Conservation (phyloP, 2,329 filamentous ascomycete genomes). For the Aspergillus sp. region DNA sequence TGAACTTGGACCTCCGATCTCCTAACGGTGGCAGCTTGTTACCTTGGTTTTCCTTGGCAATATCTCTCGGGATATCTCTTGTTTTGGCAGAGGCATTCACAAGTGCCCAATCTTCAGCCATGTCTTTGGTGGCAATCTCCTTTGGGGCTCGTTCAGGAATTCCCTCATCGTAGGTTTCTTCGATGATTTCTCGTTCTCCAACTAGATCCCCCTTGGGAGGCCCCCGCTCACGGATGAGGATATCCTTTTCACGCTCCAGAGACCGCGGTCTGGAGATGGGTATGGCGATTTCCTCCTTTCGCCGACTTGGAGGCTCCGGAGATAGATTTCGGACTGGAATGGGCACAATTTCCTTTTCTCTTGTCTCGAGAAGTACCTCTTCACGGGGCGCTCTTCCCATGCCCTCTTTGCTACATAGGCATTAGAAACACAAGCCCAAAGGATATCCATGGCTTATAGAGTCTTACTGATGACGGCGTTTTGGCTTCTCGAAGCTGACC, state of each 20-base stretch:
- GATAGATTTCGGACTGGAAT: slow-evolving; percentile 33
- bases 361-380: slow-evolving; percentile 59
- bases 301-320: slow-evolving; percentile 20
- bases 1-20: slow-evolving; percentile 70
- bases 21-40: slow-evolving; percentile 78
- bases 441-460: slow-evolving; percentile 14
- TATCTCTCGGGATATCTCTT: slow-evolving; percentile 71
- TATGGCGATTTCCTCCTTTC: slow-evolving; percentile 22
- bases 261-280: slow-evolving; percentile 29
- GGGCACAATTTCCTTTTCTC: slow-evolving; percentile 44
- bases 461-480: slow-evolving; percentile 52
- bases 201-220: slow-evolving; percentile 6
- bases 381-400: slow-evolving; percentile 59
- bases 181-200: slow-evolving; percentile 49
- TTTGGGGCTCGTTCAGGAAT: slow-evolving; percentile 51
- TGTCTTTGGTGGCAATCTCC: slow-evolving; percentile 57
- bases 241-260: slow-evolving; percentile 27
- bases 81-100: slow-evolving; percentile 83
- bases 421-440: background rate
- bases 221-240: slow-evolving; percentile 17
- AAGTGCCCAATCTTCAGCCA: slow-evolving; percentile 70
- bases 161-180: slow-evolving; percentile 64
- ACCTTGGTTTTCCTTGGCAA: slow-evolving; percentile 68
- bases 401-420: slow-evolving; percentile 13
- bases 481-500: slow-evolving; percentile 53